Percentiles rank a stretch among this genome's conserved stretches.
Conservation (phyloP, 2,329 filamentous ascomycete genomes). For the Didymella arachidicola region DNA sequence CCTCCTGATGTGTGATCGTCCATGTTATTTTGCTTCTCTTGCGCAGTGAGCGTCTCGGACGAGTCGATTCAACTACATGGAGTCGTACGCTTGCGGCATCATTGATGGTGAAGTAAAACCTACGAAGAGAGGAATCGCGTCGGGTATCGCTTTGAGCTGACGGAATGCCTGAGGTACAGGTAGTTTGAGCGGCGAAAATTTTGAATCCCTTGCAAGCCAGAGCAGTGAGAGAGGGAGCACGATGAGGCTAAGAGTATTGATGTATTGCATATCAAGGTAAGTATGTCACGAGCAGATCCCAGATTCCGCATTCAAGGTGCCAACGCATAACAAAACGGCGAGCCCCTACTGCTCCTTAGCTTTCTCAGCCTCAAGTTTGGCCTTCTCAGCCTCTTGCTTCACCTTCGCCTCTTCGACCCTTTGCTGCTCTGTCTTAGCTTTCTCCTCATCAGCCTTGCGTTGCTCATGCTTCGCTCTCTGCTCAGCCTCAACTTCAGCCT, state of each 20-base stretch:
- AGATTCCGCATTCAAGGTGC: not conserved
- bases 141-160: too few relatives aligned
- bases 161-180: too few relatives aligned
- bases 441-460: not conserved
- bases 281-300: not conserved
- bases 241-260: not conserved
- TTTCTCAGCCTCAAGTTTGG: not conserved
- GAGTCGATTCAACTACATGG: too few relatives aligned
- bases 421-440: not conserved
- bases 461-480: not conserved
- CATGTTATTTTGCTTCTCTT: too few relatives aligned
- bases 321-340: not conserved
- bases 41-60: too few relatives aligned
- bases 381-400: not conserved
- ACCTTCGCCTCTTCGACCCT: not conserved
- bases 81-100: too few relatives aligned
- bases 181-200: too few relatives aligned
- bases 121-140: too few relatives aligned
- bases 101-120: too few relatives aligned
- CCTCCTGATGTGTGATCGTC: too few relatives aligned
- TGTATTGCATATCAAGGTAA: not conserved
- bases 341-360: not conserved
- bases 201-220: not conserved
- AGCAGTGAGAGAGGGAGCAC: not conserved
- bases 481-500: not conserved